These are phyloP conservation scores for Ceratobasidium sp. DNA, from an alignment of 1,284 basidiomycete species.

Conservation along the genomic window DNA sequence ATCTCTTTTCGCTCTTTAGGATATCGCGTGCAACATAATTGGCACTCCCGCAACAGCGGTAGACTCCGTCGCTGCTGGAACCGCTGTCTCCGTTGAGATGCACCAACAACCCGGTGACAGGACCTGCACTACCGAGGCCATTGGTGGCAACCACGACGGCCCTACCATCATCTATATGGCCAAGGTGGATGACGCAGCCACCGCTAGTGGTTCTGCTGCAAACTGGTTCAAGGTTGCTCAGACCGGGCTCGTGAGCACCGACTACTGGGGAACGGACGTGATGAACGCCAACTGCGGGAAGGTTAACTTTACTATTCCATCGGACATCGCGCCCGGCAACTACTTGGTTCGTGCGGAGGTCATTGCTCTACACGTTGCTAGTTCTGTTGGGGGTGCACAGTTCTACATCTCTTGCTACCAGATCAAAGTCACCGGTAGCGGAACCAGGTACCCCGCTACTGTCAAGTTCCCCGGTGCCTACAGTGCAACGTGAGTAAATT, in stretches of 20 bases:
- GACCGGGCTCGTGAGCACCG: conserved; percentile 44
- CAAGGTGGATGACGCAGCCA: conserved; percentile 49
- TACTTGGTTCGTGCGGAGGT: conserved; percentile 68
- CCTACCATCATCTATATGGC: conserved; percentile 49
- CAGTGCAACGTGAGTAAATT: conserved; percentile 26
- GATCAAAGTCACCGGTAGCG: conserved; percentile 63
- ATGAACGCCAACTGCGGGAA: conserved; percentile 64
- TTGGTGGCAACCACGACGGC: conserved; percentile 50
- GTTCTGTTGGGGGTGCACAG: conserved; percentile 66
- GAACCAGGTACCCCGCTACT: conserved; percentile 62
- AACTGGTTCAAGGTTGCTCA: conserved; percentile 51
- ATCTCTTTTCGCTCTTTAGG: neutral
- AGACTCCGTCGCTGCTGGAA: conserved; percentile 48
- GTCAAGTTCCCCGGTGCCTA: conserved; percentile 65
- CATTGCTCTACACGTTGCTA: conserved; percentile 64
- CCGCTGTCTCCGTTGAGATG: conserved; percentile 50
- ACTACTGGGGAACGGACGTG: conserved; percentile 47
- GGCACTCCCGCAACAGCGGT: conserved; percentile 38
- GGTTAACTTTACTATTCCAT: conserved; percentile 66
- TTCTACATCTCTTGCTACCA: conserved; percentile 60
- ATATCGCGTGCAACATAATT: conserved; percentile 48
- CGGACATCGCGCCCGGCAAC: conserved; percentile 64
- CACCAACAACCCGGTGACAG: conserved; percentile 51
- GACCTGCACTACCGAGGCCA: conserved; percentile 49
- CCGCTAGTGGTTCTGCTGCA: conserved; percentile 44